A percentile compares a stretch with the other conserved stretches of the same genome.
phyloP scores from a whole-genome alignment of 257 asterid species.

The Striga asiatica region DNA sequence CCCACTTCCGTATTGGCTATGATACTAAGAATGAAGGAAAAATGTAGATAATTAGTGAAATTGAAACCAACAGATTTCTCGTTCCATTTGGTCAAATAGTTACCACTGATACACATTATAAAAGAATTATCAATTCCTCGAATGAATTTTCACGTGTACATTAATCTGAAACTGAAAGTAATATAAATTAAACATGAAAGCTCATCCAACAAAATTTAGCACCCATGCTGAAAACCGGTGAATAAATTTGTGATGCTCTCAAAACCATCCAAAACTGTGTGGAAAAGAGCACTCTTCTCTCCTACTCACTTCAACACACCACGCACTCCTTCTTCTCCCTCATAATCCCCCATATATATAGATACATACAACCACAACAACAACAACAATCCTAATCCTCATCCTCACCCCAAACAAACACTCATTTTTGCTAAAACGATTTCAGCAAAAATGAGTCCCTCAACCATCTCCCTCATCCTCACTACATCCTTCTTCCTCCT shows the following conservation, averaged over 20 bases:
- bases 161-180: too few species aligned
- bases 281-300: not conserved
- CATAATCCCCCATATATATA: not conserved
- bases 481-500: slow-evolving; percentile 25
- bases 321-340: not conserved
- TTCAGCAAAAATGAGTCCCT: slow-evolving; percentile 38
- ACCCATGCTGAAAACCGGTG: not conserved
- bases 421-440: not conserved
- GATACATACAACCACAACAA: not conserved
- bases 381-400: too few species aligned
- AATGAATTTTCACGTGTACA: too few species aligned
- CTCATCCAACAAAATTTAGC: not conserved
- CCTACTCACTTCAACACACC: not conserved
- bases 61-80: too few species aligned
- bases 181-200: too few species aligned
- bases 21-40: too few species aligned
- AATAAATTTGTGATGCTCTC: too few species aligned
- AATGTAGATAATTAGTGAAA: too few species aligned
- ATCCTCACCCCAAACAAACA: not conserved
- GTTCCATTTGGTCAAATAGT: too few species aligned
- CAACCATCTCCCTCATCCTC: slow-evolving; percentile 6
- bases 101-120: too few species aligned
- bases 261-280: not conserved
- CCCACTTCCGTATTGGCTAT: too few species aligned
- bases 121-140: too few species aligned